A percentile compares a stretch with the other conserved stretches of the same genome.
Conservation (phyloP, 2,329 filamentous ascomycete genomes). For the Shiraia bambusicola region DNA sequence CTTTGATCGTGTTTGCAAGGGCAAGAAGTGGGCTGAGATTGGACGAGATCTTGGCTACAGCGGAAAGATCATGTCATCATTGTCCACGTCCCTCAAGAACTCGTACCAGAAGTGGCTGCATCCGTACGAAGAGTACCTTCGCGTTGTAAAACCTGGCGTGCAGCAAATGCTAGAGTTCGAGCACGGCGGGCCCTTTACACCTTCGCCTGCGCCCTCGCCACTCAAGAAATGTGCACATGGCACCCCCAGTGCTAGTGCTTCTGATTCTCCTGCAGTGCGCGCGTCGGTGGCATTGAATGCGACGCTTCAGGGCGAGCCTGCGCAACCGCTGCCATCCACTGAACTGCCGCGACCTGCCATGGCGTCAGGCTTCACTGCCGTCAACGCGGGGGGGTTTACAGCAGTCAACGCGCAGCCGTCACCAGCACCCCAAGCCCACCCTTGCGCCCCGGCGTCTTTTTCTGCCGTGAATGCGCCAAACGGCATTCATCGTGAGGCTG, state of each 20-base stretch:
- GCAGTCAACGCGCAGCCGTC: slow-evolving; percentile 60
- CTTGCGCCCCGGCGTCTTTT: slow-evolving; percentile 47
- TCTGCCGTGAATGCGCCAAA: slow-evolving; percentile 59
- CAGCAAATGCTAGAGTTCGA: slow-evolving; percentile 93
- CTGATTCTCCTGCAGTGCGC: slow-evolving; percentile 67
- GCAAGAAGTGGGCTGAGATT: slow-evolving; percentile 99
- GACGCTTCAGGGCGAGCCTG: slow-evolving; percentile 49
- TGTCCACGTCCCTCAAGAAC: slow-evolving; percentile 97
- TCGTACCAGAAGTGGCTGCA: slow-evolving; percentile 97
- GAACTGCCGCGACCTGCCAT: slow-evolving; percentile 62
- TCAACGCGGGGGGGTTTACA: slow-evolving; percentile 66
- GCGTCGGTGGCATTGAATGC: slow-evolving; percentile 60
- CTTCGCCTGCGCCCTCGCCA: slow-evolving; percentile 73
- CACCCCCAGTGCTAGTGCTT: slow-evolving; percentile 55
- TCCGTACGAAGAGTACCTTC: slow-evolving; percentile 93
- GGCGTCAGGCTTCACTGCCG: slow-evolving; percentile 68
- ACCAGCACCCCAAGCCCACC: slow-evolving; percentile 19
- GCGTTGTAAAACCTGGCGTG: slow-evolving; percentile 89
- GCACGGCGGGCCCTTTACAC: slow-evolving; percentile 86
- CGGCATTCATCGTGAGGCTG: slow-evolving; percentile 54
- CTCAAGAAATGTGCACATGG: slow-evolving; percentile 58
- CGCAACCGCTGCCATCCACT: slow-evolving; percentile 36
- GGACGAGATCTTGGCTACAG: slow-evolving; percentile 95
- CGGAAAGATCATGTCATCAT: slow-evolving; percentile 98
- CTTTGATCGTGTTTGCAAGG: slow-evolving; percentile 94